Evolutionary conservation across 2,329 filamentous ascomycete species (phyloP), one percentile per base, ranked within the genome.

Genomic region (Talaromyces sp.): DNA sequence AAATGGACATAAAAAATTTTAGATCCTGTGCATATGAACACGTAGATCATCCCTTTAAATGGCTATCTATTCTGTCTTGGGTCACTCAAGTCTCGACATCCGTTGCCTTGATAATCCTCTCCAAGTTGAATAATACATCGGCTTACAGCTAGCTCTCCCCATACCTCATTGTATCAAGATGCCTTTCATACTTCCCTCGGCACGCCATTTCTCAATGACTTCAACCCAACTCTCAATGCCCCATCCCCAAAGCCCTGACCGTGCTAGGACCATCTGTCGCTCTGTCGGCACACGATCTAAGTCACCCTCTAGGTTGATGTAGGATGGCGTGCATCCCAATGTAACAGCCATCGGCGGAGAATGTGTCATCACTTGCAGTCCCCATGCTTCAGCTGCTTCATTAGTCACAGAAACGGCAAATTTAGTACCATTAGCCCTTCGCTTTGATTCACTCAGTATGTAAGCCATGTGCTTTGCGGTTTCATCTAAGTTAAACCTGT

Each of bases 251-350:
- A 49, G 2, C 4, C 24, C 13, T 6, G 51, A 53, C 10, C 46
- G 27, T 4, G 51, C 47, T 7, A 41, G 5, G 9, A 46, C 19
- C 13, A 36, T 22, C 20, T 46, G 39, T 65, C 73, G 49, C 53
- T 74, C 49, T 0, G 33, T 6, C 1, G 45, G 20, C 3, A 24
- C 11, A 30, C 41, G 49, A 13, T 45, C 45, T 20, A 52, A 3
- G 1, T 52, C 46, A 20, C 45, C 53, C 14, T 71, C 66, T 1
- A 66, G 65, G 43, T 80, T 84, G 36, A 79, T 65, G 57, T 83
- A 84, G 20, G 77, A 73, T 0, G 81, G 82, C 14, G 80, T 82
- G 66, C 82, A 85, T n/a, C 78, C 74, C 13, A 65, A 60, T 20
- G 78, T 49, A 5, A 71, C 69, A 0, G 73, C 72, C 42, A 77